Base-by-base conservation (phyloP, 2,329 filamentous ascomycete genomes). In the Arthroderma uncinatum region DNA sequence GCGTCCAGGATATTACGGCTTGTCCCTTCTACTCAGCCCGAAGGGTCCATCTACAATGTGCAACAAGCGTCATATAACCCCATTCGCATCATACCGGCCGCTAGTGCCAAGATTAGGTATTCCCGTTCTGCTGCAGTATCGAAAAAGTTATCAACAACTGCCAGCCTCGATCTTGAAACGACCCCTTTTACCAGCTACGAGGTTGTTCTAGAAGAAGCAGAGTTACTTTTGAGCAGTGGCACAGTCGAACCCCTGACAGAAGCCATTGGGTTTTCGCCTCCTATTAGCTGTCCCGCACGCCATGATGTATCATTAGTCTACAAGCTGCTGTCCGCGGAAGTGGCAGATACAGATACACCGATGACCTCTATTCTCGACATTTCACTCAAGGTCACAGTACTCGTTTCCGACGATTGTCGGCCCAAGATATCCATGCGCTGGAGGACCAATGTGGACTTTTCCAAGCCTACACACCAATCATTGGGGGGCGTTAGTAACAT, bases 231-330 rank as follows among this genome's bases (percentile, higher is more conserved):
- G 14, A 71, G 72, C 34, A 73, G 77, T 56, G 78, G 78, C 12
- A 67, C 70, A 4, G 73, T 78, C 16, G 73, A 78, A 58, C 62
- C 73, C 2, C 65, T 77, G 12, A 73, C 72, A 34, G 62, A 70
- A 8, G 64, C 64, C 2, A 64, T 68, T 2, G 69, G 71, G 14
- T 64, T 73, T 14, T 58, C 61, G 9, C 66, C 70, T 6, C 71
- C 74, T 0, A 68, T 76, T 14, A 63, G 67, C 9, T 76, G 77
- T 62, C 75, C 73, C 12, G 77, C 79, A 10, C 75, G 79, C 57
- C 80, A 83, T 57, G 78, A 82, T 62, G 66, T 80, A n/a, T 79
- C 79, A 0, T 70, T 82, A 53, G 68, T 83, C 19, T 83, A 82
- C 66, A 79, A 76, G 62, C 70, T 80, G 28, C 10, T 50, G 19